Percentiles rank a stretch among this genome's conserved stretches.
Conservation (phyloP, 148 eudicot species). For the Silene latifolia region DNA sequence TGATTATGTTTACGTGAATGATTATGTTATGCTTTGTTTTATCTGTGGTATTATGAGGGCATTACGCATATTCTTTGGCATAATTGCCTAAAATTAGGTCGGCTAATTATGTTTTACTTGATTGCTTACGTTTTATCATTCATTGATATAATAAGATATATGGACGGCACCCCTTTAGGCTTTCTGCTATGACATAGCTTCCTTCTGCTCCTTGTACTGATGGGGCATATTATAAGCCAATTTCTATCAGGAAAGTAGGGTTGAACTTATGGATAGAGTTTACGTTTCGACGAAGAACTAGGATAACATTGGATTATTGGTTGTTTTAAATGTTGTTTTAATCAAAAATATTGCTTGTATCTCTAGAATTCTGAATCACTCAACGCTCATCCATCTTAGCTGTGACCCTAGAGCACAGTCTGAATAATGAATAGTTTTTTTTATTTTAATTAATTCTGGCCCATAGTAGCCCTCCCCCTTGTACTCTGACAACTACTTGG, state of each 20-base stretch:
- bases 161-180: neutral
- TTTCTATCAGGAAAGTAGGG: neutral
- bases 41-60: neutral
- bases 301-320: conserved; percentile 15
- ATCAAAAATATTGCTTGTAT: conserved; percentile 12
- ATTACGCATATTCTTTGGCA: conserved; percentile 5
- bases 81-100: neutral
- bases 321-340: neutral
- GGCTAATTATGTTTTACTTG: neutral
- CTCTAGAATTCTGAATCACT: conserved; percentile 7
- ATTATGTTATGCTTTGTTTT: neutral
- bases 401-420: neutral
- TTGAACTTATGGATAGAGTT: conserved; percentile 10
- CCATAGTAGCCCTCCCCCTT: neutral
- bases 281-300: neutral
- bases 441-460: neutral
- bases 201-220: neutral
- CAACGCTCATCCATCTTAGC: conserved; percentile 1
- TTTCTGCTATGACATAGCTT: conserved; percentile 4
- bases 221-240: neutral
- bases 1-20: neutral
- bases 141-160: too few relatives aligned
- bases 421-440: neutral
- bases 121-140: conserved; percentile 12
- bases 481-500: neutral